phyloP scores from a whole-genome alignment of 1,139 yeast genomes.

The Hyphopichia khmerensis region DNA sequence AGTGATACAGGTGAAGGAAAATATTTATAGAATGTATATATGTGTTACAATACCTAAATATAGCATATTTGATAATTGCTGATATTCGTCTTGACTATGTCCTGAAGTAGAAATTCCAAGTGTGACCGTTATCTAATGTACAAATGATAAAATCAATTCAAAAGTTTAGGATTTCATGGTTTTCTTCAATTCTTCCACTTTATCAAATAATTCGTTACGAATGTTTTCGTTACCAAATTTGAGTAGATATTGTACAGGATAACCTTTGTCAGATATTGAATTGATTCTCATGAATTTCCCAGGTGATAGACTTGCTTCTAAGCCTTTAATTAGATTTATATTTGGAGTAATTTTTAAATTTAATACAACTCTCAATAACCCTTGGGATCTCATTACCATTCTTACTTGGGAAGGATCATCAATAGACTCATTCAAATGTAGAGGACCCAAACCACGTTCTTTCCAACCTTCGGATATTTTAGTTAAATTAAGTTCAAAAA shows the following conservation, averaged over 20 bases:
- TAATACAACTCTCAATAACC: conserved; percentile 76
- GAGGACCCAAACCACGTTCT: conserved; percentile 87
- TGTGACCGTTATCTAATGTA: background rate
- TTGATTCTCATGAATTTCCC: conserved; percentile 80
- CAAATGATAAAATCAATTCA: background rate
- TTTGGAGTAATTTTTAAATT: conserved; percentile 63
- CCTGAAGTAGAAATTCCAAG: no score
- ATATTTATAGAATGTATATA: background rate
- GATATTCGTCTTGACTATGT: background rate
- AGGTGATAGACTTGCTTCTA: conserved; percentile 75
- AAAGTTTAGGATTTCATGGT: background rate
- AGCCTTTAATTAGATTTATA: conserved; percentile 69
- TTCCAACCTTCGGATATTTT: conserved; percentile 82
- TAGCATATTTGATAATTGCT: background rate
- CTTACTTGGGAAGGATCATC: conserved; percentile 39
- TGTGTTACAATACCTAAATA: background rate
- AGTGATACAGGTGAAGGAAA: background rate
- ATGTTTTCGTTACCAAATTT: conserved; percentile 65
- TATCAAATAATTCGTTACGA: conserved; percentile 57
- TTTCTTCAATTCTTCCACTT: conserved; percentile 40
- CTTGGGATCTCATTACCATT: conserved; percentile 88
- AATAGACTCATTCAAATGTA: conserved; percentile 70
- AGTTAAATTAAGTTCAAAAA: conserved; percentile 71
- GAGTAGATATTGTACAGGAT: conserved; percentile 80
- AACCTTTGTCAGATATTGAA: conserved; percentile 46